Conservation (phyloP, 306 rosid genomes). For the Vigna nakashimae region DNA sequence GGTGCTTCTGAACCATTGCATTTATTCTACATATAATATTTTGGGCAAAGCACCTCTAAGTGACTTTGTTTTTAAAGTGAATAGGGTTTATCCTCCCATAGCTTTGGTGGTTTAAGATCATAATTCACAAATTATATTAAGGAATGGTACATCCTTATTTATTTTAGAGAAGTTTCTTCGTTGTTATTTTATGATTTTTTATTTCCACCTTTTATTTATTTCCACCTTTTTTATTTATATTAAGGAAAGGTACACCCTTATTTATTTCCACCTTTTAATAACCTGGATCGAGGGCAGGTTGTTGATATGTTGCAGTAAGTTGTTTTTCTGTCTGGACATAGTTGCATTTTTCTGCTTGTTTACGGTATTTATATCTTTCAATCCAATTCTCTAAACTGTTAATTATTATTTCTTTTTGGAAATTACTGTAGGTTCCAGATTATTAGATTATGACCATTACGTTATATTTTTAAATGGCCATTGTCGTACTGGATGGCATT, state of each 20-base stretch:
- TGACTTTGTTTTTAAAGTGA: slow-evolving; percentile 10
- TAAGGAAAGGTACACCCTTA: no score
- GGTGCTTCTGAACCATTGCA: slow-evolving; percentile 21
- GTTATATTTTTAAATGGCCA: slow-evolving; percentile 1
- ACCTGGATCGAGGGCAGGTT: slow-evolving; percentile 69
- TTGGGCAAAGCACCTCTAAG: not conserved
- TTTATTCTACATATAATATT: not conserved
- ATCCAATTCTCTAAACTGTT: not conserved
- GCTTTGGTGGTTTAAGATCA: slow-evolving; percentile 25
- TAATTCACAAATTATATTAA: not conserved
- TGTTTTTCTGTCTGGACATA: not conserved
- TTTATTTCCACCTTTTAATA: slow-evolving; percentile 10
- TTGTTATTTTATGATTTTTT: slow-evolving; percentile 5
- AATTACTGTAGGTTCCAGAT: slow-evolving; percentile 4
- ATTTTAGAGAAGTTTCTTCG: not conserved
- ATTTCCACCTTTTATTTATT: no score
- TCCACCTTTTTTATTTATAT: no score
- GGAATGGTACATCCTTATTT: not conserved
- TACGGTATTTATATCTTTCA: not conserved
- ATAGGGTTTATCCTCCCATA: not conserved
- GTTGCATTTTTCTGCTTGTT: not conserved
- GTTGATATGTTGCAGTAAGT: slow-evolving; percentile 62
- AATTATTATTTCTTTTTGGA: slow-evolving; percentile 11
- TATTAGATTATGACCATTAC: slow-evolving; percentile 21
- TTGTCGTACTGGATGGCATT: not conserved